Evolutionary conservation across 371 early-diverging fungal species (phyloP).

Genomic region (Actinomucor elegans): DNA sequence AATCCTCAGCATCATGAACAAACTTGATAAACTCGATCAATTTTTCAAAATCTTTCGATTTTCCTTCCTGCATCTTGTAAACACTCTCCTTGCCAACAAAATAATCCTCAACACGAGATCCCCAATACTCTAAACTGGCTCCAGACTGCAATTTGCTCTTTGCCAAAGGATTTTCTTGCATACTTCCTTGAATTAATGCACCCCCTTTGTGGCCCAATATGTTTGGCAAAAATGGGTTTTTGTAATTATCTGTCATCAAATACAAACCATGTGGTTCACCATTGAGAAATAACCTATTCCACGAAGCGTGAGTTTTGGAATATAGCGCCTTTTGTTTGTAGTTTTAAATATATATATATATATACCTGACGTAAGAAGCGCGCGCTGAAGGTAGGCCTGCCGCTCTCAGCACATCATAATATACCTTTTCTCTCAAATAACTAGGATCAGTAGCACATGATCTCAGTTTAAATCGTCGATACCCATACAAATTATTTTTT

Average conservation of each 20-base stretch:
- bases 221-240: constrained; percentile 32
- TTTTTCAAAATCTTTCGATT: constrained; percentile 18
- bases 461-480: constrained; percentile 35
- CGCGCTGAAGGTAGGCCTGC: constrained; percentile 43
- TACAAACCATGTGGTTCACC: constrained; percentile 43
- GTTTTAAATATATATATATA: not conserved
- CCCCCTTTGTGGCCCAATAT: constrained; percentile 23
- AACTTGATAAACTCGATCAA: constrained; percentile 42
- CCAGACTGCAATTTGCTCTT: constrained; percentile 14
- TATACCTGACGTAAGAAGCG: constrained; percentile 40
- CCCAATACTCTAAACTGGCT: constrained; percentile 33
- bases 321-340: not conserved
- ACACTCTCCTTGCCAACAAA: not conserved
- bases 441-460: constrained; percentile 47
- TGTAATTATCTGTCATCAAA: constrained; percentile 43
- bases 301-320: too few relatives aligned
- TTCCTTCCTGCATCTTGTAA: constrained; percentile 24
- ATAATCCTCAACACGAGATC: constrained; percentile 17
- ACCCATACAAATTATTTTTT: constrained; percentile 20
- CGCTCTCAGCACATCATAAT: constrained; percentile 47
- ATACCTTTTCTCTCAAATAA: constrained; percentile 53
- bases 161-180: constrained; percentile 35
- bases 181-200: constrained; percentile 30
- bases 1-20: constrained; percentile 17
- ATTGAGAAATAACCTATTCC: constrained; percentile 38